Percentiles rank a stretch among this genome's conserved stretches.
Evolutionary conservation across 306 rosid genomes (phyloP).

Genomic region (Purshia tridentata): DNA sequence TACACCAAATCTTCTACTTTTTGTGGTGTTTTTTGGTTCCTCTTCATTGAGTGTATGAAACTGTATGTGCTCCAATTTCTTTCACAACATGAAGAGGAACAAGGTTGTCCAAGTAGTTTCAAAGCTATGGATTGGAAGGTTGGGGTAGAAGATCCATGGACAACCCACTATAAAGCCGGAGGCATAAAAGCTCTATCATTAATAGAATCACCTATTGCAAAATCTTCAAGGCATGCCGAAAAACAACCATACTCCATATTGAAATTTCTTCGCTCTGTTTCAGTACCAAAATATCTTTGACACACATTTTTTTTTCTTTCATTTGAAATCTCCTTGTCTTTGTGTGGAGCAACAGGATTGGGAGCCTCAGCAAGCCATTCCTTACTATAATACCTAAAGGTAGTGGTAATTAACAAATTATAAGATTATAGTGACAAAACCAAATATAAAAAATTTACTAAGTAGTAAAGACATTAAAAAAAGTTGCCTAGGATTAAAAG

Average conservation of each 20-base stretch:
- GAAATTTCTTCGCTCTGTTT: background rate
- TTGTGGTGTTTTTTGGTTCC: background rate
- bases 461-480: background rate
- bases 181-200: background rate
- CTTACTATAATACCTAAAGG: background rate
- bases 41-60: background rate
- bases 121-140: background rate
- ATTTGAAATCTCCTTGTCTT: background rate
- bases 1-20: background rate
- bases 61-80: background rate
- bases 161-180: background rate
- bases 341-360: background rate
- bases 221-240: background rate
- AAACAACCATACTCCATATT: background rate
- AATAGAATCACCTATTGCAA: background rate
- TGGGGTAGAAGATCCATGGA: conserved; percentile 2
- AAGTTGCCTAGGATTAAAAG: background rate
- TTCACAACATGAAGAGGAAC: no score
- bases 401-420: background rate
- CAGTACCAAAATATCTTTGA: background rate
- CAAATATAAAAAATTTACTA: background rate
- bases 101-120: conserved; percentile 6
- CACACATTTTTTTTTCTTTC: background rate
- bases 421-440: background rate
- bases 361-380: background rate